A percentile compares a stretch with the other conserved stretches of the same genome.
Conservation (phyloP, 2,329 filamentous ascomycete species). For the Diplodia corticola region DNA sequence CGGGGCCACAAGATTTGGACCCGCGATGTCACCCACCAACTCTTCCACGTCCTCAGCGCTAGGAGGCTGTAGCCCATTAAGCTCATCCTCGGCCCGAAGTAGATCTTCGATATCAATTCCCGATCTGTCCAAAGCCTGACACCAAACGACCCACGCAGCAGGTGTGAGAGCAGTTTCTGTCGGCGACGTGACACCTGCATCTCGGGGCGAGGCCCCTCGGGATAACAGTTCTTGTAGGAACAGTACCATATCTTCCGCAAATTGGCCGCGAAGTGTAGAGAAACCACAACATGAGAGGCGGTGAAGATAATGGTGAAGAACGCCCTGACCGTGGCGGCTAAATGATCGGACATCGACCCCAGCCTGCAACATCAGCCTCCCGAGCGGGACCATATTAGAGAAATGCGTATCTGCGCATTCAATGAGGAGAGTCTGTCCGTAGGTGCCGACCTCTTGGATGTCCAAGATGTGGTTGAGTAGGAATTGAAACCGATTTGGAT, state of each 20-base stretch:
- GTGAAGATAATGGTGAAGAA: background rate
- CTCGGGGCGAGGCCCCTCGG: background rate
- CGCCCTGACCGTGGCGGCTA: accelerated
- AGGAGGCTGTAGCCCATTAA: background rate
- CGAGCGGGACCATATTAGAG: background rate
- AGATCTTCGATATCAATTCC: background rate
- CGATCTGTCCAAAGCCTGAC: background rate
- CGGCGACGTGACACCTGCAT: background rate
- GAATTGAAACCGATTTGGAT: background rate
- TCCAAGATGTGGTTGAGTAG: background rate
- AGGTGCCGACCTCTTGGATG: too few species aligned
- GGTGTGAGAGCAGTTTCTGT: background rate
- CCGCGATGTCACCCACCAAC: background rate
- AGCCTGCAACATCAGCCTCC: background rate
- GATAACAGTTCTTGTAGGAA: background rate
- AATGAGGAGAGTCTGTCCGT: too few species aligned
- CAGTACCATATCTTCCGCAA: background rate
- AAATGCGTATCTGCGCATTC: too few species aligned
- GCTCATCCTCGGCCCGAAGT: background rate
- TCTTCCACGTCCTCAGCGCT: background rate
- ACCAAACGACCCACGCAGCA: background rate
- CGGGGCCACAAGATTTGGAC: background rate
- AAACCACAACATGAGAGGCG: background rate
- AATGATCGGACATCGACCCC: background rate
- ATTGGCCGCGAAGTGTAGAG: background rate